These are phyloP conservation scores for Potentilla sterilis DNA, from an alignment of 306 rosid genomes.

Conservation along the genomic window DNA sequence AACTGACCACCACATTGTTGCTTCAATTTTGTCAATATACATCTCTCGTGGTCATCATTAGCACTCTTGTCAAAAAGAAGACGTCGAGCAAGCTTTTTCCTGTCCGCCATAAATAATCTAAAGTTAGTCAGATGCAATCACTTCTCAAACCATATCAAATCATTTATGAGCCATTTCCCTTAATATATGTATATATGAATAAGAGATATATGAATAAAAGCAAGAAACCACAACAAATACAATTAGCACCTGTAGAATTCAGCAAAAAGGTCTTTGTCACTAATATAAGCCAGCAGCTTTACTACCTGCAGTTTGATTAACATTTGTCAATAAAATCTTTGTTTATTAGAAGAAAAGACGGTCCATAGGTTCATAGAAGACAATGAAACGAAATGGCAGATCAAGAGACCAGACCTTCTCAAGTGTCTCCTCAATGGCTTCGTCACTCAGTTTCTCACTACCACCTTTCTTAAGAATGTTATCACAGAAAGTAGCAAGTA, in stretches of 20 bases:
- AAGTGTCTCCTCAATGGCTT: slow-evolving; percentile 67
- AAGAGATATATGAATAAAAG: not conserved
- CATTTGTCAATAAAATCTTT: not conserved
- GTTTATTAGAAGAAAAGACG: not conserved
- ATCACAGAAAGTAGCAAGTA: slow-evolving; percentile 53
- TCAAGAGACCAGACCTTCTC: slow-evolving; percentile 61
- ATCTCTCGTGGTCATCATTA: slow-evolving; percentile 55
- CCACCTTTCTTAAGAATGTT: slow-evolving; percentile 57
- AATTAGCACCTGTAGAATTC: slow-evolving; percentile 44
- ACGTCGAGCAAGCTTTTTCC: slow-evolving; percentile 60
- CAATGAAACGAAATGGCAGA: slow-evolving; percentile 13
- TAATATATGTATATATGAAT: not conserved
- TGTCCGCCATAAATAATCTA: slow-evolving; percentile 18
- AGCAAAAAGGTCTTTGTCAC: slow-evolving; percentile 54
- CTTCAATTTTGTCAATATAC: slow-evolving; percentile 50
- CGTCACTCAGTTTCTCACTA: slow-evolving; percentile 55
- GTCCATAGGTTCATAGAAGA: not conserved
- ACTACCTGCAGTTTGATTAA: slow-evolving; percentile 38
- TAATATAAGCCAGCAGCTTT: slow-evolving; percentile 53
- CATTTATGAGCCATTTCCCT: not conserved
- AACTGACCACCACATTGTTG: slow-evolving; percentile 58
- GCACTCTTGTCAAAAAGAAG: slow-evolving; percentile 58
- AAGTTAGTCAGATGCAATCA: not conserved
- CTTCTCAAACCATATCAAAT: not conserved
- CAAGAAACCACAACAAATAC: not conserved